phyloP scores from a whole-genome alignment of 2,329 filamentous ascomycete species.

The Tolypocladium capitatum region DNA sequence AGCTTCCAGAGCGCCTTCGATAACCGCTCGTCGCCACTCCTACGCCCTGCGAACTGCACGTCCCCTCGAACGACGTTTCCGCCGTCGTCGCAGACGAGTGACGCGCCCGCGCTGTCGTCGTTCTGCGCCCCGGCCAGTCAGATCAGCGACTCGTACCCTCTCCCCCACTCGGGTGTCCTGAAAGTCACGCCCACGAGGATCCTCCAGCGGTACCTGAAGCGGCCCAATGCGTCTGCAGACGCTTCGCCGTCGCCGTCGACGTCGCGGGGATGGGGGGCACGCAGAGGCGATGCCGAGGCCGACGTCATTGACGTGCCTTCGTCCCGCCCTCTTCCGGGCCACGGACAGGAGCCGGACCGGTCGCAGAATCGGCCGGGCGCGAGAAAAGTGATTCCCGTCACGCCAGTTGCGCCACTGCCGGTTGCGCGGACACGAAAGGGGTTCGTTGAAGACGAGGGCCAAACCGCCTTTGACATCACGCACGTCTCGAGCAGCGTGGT shows the following conservation, averaged over 20 bases:
- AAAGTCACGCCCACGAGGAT: constrained; percentile 34
- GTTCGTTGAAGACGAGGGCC: background rate
- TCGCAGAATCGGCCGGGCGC: constrained; percentile 1
- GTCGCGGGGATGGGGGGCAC: background rate
- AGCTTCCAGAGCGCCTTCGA: constrained; percentile 33
- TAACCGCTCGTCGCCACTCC: constrained; percentile 24
- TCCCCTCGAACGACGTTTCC: background rate
- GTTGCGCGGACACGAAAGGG: constrained; percentile 1
- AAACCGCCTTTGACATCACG: constrained; percentile 12
- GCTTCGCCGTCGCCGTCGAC: constrained; percentile 10
- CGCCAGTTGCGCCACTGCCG: constrained; percentile 3
- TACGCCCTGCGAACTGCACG: background rate
- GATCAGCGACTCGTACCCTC: constrained; percentile 40
- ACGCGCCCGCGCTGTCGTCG: constrained; percentile 16
- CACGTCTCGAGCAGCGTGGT: constrained; percentile 19
- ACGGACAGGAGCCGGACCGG: constrained; percentile 1
- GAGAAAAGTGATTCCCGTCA: constrained; percentile 13
- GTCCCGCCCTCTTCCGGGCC: constrained; percentile 10
- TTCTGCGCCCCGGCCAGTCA: constrained; percentile 34
- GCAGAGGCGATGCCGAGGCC: too few relatives aligned
- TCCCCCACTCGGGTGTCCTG: constrained; percentile 16
- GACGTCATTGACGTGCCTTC: constrained; percentile 10
- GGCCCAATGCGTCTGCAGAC: constrained; percentile 10
- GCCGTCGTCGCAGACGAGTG: constrained; percentile 4
- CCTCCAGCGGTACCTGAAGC: constrained; percentile 34